phyloP scores from a whole-genome alignment of 768 basidiomycete genomes.

The Trametes sanguinea region DNA sequence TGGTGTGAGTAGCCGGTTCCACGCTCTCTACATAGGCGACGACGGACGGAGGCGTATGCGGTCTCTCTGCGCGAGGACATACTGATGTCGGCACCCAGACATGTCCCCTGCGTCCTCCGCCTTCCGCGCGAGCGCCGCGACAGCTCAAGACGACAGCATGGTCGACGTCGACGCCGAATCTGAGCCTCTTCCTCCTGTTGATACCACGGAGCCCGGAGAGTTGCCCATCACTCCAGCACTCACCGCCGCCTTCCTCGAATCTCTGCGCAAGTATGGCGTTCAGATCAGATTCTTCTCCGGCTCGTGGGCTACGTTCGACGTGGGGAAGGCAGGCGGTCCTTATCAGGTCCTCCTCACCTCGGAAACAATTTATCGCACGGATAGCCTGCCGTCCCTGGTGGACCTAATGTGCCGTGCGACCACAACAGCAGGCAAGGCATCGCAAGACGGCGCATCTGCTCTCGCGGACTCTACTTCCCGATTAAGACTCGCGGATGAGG shows the following conservation, averaged over 20 bases:
- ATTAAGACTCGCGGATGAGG: slow-evolving; percentile 6
- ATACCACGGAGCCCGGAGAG: slow-evolving; percentile 49
- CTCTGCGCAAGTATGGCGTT: slow-evolving; percentile 57
- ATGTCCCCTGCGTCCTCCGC: slow-evolving; percentile 56
- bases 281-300: slow-evolving; percentile 78
- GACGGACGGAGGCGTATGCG: background rate
- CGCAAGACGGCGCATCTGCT: background rate
- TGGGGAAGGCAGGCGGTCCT: slow-evolving; percentile 30
- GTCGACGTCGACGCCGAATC: slow-evolving; percentile 33
- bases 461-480: slow-evolving; percentile 3
- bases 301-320: slow-evolving; percentile 67
- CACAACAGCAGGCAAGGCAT: background rate
- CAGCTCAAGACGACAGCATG: background rate
- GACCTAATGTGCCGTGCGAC: slow-evolving; percentile 48
- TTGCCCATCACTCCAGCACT: slow-evolving; percentile 68
- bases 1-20: slow-evolving; percentile 64
- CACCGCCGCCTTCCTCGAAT: slow-evolving; percentile 60
- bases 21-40: background rate
- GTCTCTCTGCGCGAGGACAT: background rate
- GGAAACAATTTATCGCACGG: slow-evolving; percentile 86
- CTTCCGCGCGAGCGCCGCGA: slow-evolving; percentile 41
- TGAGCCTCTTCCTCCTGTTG: slow-evolving; percentile 32
- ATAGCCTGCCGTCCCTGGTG: slow-evolving; percentile 64
- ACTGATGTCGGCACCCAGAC: slow-evolving; percentile 42
- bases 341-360: slow-evolving; percentile 84